phyloP scores from a whole-genome alignment of 225 moss, liverwort and hornwort species.

The Polytrichum commune region DNA sequence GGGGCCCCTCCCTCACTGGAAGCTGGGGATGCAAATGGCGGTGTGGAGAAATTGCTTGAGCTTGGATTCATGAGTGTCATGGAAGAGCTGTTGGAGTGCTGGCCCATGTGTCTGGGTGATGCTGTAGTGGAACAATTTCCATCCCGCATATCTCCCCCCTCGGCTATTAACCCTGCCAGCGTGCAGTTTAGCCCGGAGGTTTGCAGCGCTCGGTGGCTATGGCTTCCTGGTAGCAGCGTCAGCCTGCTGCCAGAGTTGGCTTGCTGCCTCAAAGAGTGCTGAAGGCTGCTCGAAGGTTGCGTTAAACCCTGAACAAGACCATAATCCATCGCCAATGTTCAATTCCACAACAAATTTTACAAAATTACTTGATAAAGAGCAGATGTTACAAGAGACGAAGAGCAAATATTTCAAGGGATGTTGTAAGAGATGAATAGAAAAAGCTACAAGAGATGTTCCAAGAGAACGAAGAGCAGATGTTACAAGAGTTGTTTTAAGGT shows the following conservation, averaged over 20 bases:
- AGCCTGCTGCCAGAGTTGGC: slow-evolving; percentile 66
- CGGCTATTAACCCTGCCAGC: slow-evolving; percentile 76
- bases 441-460: no score
- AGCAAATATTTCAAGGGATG: no score
- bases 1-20: slow-evolving; percentile 88
- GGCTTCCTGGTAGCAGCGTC: slow-evolving; percentile 65
- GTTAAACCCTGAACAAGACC: slow-evolving; percentile 52
- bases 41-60: slow-evolving; percentile 42
- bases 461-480: no score
- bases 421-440: no score
- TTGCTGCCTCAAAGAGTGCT: slow-evolving; percentile 75
- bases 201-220: slow-evolving; percentile 33
- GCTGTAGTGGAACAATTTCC: slow-evolving; percentile 99
- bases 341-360: no score
- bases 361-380: no score
- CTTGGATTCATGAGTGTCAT: slow-evolving; percentile 97
- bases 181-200: slow-evolving; percentile 82
- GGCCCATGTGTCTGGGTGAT: slow-evolving; percentile 84
- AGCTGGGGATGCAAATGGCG: slow-evolving; percentile 84
- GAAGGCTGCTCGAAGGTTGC: slow-evolving; percentile 88
- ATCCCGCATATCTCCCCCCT: slow-evolving; percentile 77
- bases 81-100: slow-evolving; percentile 96
- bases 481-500: no score
- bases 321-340: no score
- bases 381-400: no score